Percentiles rank a stretch among this genome's conserved stretches.
phyloP scores from a whole-genome alignment of 306 rosid genomes.

The Quercus parvula region DNA sequence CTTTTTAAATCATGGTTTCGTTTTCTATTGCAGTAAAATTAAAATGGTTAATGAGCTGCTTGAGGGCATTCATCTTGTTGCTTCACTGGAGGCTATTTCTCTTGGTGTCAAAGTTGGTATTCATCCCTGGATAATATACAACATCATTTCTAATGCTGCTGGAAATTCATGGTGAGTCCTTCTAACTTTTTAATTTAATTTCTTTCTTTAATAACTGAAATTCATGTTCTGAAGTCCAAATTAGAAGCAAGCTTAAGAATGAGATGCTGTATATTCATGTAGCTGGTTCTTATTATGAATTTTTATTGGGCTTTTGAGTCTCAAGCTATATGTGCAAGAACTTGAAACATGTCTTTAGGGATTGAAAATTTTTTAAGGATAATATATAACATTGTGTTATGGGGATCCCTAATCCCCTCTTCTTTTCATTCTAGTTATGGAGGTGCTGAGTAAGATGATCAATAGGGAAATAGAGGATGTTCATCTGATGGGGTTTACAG shows the following conservation, averaged over 20 bases:
- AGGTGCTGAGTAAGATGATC: too few species aligned
- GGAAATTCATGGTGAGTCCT: constrained; percentile 87
- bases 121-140: constrained; percentile 85
- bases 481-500: too few species aligned
- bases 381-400: background rate
- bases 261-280: background rate
- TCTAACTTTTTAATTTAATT: background rate
- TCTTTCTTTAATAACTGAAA: background rate
- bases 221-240: background rate
- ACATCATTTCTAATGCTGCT: constrained; percentile 92
- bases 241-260: background rate
- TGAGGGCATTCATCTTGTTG: constrained; percentile 80
- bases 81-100: constrained; percentile 87
- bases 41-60: constrained; percentile 69
- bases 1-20: constrained; percentile 1
- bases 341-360: background rate
- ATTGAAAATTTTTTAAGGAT: background rate
- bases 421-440: too few species aligned
- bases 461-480: too few species aligned
- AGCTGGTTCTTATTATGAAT: background rate
- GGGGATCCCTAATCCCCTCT: too few species aligned
- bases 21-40: constrained; percentile 55
- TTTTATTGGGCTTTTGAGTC: background rate
- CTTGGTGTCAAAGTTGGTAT: constrained; percentile 80
- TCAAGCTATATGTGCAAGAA: background rate